Evolutionary conservation across 1,284 basidiomycete species (phyloP), one percentile per base, ranked within the genome.

Genomic region (Athelia sp.): DNA sequence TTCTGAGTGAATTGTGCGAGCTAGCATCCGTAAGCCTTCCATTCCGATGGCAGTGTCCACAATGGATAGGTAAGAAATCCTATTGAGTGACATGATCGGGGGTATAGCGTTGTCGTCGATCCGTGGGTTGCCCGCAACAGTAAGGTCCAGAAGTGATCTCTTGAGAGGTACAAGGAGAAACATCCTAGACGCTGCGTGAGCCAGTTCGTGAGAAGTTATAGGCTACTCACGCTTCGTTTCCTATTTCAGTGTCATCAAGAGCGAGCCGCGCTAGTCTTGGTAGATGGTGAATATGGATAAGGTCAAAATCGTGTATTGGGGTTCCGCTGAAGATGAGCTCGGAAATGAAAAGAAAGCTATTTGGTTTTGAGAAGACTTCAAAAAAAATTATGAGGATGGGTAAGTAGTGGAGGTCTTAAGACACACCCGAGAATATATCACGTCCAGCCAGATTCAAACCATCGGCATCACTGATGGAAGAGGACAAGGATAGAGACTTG

Each of bases 51-150:
- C 58, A 0, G 83, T 85, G 29, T 71, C 79, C 15, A 73, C 58
- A 43, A 85, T 67, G 2, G 74, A 75, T 18, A 85, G 68, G 51
- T 72, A 75, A 1, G 62, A 58, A 3, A 85, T 68, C 50, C 69
- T 74, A 9, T 60, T 59, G 19, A 84, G 66, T 14, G 76, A 51
- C 6, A 76, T 56, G 31, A 86, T 62, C 42, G 79, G 78, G 18
- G 79, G 74, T 23, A 81, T 65, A 38, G 74, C 72, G 48, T 81
- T 79, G 56, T 84, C 75, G 47, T 74, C 65, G 54, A 87, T 75
- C 38, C 60, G 58, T 11, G 70, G 70, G 56, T 85, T 85, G 26
- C 59, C 61, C 4, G 76, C 69, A 40, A 85, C 55, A 44, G 74
- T 74, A 9, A 86, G 74, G 40, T 72, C 67, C 26, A 58, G 65